Conservation (phyloP, 176 grass and related monocot species). For the Urochloa ruziziensis region DNA sequence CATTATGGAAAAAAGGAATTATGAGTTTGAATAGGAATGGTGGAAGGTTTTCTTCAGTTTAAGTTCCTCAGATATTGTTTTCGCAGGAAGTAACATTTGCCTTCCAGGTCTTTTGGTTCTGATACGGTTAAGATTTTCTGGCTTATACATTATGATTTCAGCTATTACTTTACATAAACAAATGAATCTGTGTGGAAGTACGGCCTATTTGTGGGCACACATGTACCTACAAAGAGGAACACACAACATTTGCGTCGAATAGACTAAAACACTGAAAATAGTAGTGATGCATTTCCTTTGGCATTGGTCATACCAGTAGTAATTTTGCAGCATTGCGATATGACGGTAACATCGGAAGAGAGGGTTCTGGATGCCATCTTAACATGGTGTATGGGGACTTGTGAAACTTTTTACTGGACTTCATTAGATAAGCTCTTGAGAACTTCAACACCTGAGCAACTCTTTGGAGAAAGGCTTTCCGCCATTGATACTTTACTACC, state of each 20-base stretch:
- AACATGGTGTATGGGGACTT: conserved; percentile 73
- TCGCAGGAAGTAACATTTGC: conserved; percentile 7
- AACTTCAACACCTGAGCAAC: conserved; percentile 52
- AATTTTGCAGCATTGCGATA: conserved; percentile 86
- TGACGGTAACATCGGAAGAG: conserved; percentile 98
- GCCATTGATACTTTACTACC: conserved; percentile 58
- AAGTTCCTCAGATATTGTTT: neutral
- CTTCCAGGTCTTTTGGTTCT: neutral
- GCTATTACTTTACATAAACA: conserved; percentile 14
- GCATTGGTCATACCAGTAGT: conserved; percentile 26
- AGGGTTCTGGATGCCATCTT: conserved; percentile 87
- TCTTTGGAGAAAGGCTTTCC: conserved; percentile 71
- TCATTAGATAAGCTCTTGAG: conserved; percentile 66
- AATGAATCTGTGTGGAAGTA: conserved; percentile 7
- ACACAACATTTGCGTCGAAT: neutral
- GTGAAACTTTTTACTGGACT: conserved; percentile 60
- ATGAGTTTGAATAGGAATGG: neutral
- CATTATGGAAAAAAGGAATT: neutral
- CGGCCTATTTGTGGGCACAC: neutral
- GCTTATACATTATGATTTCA: conserved; percentile 1
- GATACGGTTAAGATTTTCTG: neutral
- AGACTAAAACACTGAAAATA: neutral
- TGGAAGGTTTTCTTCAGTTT: neutral
- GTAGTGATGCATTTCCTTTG: neutral
- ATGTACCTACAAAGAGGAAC: neutral